These are phyloP conservation scores for Cercospora nicotianae DNA, from an alignment of 2,329 filamentous ascomycete species.

Conservation along the genomic window DNA sequence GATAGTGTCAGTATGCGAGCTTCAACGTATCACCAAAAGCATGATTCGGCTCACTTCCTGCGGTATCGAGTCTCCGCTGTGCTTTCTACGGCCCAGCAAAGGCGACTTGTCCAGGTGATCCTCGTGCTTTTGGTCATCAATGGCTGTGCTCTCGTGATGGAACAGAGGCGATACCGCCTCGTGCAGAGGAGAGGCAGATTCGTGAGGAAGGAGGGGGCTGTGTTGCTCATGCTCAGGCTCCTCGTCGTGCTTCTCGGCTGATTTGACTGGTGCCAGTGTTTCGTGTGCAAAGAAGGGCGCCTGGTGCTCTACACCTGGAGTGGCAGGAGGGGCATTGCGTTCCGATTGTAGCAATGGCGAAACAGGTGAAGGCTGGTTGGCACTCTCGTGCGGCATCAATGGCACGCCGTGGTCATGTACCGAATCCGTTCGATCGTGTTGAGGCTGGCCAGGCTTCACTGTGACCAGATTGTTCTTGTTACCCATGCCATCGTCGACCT, in stretches of 20 bases:
- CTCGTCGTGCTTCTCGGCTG: conserved; percentile 10
- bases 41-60: conserved; percentile 5
- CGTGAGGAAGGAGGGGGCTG: conserved; percentile 42
- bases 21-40: neutral
- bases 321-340: neutral
- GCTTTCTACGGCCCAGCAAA: conserved; percentile 16
- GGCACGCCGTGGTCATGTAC: conserved; percentile 15
- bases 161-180: conserved; percentile 37
- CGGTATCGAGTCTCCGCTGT: conserved; percentile 21
- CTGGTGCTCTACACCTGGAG: conserved; percentile 10
- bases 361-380: conserved; percentile 4
- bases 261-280: conserved; percentile 17
- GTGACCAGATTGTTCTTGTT: conserved; percentile 56
- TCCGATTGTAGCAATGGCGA: conserved; percentile 9
- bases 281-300: conserved; percentile 41
- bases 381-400: conserved; percentile 15
- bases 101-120: conserved; percentile 14
- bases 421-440: conserved; percentile 18
- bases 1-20: conserved; percentile 13
- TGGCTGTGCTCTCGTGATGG: conserved; percentile 35
- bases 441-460: conserved; percentile 15
- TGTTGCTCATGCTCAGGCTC: conserved; percentile 26
- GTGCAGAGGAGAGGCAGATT: conserved; percentile 34
- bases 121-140: conserved; percentile 26
- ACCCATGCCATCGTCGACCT: conserved; percentile 53